phyloP scores from a whole-genome alignment of 1,284 basidiomycete species.

The Sutorius eximius region DNA sequence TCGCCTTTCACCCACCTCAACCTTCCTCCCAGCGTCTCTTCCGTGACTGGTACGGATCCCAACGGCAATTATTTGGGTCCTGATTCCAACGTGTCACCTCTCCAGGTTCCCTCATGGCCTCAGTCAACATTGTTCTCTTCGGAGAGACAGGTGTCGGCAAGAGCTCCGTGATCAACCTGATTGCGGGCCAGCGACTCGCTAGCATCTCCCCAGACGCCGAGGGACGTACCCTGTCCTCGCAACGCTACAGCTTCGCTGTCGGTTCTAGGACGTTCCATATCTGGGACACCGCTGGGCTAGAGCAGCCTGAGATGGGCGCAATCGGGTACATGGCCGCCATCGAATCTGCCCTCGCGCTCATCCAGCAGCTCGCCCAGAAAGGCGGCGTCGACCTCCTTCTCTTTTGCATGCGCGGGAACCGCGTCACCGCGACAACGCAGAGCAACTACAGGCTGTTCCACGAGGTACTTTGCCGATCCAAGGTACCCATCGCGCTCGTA shows the following conservation, averaged over 20 bases:
- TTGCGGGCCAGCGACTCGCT: conserved; percentile 23
- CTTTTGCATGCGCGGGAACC: conserved; percentile 37
- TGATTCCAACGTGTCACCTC: background rate
- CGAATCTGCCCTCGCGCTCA: conserved; percentile 32
- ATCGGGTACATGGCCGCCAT: conserved; percentile 32
- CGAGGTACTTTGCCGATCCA: conserved; percentile 33
- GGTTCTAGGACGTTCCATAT: conserved; percentile 20
- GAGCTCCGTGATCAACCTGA: conserved; percentile 31
- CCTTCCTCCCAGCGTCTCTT: background rate
- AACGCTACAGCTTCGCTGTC: conserved; percentile 22
- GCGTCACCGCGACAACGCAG: conserved; percentile 32
- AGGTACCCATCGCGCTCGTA: conserved; percentile 37
- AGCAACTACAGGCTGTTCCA: conserved; percentile 39
- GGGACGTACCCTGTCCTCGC: conserved; percentile 26
- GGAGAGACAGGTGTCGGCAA: conserved; percentile 29
- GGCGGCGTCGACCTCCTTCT: conserved; percentile 40
- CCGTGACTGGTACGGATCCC: conserved; percentile 14
- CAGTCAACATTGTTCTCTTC: conserved; percentile 28
- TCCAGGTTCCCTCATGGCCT: conserved; percentile 19
- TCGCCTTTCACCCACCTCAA: background rate
- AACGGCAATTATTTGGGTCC: conserved; percentile 1
- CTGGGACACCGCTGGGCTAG: conserved; percentile 41
- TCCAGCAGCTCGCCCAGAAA: conserved; percentile 29
- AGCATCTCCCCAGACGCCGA: conserved; percentile 16
- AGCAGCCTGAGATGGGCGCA: conserved; percentile 32